Conservation (phyloP, 2,329 filamentous ascomycete genomes). For the Lachnellula hyalina region DNA sequence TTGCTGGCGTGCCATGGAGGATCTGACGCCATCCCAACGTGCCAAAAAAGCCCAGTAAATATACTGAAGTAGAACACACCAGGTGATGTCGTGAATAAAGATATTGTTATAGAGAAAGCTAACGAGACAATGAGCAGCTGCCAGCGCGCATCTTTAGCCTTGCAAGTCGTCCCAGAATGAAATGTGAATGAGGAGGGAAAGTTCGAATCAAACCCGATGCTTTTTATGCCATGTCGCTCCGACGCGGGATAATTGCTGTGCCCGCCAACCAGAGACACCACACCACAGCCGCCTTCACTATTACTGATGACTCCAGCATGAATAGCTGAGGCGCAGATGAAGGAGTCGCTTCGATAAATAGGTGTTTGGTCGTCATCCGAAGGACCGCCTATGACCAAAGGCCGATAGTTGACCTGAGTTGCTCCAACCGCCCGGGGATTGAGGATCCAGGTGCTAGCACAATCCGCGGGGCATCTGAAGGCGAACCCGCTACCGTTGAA, state of each 20-base stretch:
- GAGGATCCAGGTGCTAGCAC: constrained; percentile 57
- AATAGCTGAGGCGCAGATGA: constrained; percentile 78
- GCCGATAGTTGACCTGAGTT: constrained; percentile 57
- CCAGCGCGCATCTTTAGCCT: constrained; percentile 77
- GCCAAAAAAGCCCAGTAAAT: constrained; percentile 81
- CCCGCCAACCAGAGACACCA: constrained; percentile 68
- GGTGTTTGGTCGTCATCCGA: constrained; percentile 39
- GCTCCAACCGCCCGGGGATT: constrained; percentile 73
- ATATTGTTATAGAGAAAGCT: constrained; percentile 70
- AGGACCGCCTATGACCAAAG: constrained; percentile 65
- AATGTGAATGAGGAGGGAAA: constrained; percentile 89
- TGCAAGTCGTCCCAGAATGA: constrained; percentile 56
- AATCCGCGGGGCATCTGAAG: constrained; percentile 72
- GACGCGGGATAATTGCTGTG: constrained; percentile 58
- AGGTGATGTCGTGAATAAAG: constrained; percentile 75
- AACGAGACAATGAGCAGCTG: constrained; percentile 74
- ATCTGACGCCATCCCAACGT: constrained; percentile 85
- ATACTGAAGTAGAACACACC: constrained; percentile 78
- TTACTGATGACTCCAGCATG: constrained; percentile 75
- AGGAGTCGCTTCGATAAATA: constrained; percentile 83
- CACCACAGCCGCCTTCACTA: constrained; percentile 71
- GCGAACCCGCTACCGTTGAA: constrained; percentile 66
- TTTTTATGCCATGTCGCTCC: constrained; percentile 67
- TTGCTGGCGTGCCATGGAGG: constrained; percentile 66
- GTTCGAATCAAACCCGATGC: constrained; percentile 75